These are phyloP conservation scores for Camellia granthamiana DNA, from an alignment of 148 eudicot species.

Conservation along the genomic window DNA sequence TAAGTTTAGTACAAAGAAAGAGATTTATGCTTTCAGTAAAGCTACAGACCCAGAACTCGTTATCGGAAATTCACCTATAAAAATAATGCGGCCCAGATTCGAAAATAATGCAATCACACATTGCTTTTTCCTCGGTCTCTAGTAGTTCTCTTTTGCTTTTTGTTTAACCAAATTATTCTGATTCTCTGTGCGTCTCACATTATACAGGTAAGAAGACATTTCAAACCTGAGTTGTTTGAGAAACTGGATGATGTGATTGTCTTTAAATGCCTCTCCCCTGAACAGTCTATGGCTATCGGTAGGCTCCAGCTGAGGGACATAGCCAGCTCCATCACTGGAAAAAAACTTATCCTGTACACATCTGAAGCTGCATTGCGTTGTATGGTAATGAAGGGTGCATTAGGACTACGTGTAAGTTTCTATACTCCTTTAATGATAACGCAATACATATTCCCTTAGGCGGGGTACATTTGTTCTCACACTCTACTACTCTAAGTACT, in stretches of 20 bases:
- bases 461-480: not conserved
- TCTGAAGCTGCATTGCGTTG: not conserved
- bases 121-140: too few species aligned
- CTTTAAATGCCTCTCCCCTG: not conserved
- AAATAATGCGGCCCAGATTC: too few species aligned
- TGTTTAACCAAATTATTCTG: not conserved
- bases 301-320: slow-evolving; percentile 2
- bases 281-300: not conserved
- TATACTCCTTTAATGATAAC: not conserved
- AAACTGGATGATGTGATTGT: slow-evolving; percentile 3
- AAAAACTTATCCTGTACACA: not conserved
- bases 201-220: not conserved
- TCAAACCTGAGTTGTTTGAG: slow-evolving; percentile 6
- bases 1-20: not conserved
- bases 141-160: not conserved
- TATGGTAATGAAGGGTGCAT: not conserved
- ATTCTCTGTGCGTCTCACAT: not conserved
- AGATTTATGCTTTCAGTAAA: not conserved
- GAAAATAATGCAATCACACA: too few species aligned
- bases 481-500: not conserved
- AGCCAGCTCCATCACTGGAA: not conserved
- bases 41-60: too few species aligned
- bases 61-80: too few species aligned
- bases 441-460: not conserved
- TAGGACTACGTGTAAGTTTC: not conserved